These are phyloP conservation scores for Suhomyces bribrorum DNA, from an alignment of 1,139 yeast species.

Conservation along the genomic window DNA sequence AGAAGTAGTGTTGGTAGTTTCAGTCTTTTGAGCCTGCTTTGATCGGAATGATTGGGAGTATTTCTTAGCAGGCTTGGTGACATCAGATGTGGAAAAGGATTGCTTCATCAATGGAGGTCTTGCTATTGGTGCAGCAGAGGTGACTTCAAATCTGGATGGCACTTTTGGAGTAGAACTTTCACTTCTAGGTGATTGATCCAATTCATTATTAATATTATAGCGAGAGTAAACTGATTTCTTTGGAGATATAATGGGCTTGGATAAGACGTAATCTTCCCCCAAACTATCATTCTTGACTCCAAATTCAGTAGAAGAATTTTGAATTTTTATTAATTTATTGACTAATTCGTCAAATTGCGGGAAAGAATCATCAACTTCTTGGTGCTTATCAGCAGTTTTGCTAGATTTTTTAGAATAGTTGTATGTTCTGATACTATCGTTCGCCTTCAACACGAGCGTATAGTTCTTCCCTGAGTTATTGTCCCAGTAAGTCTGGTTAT, in stretches of 20 bases:
- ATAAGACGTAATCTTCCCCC: slow-evolving; percentile 5
- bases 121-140: slow-evolving; percentile 1
- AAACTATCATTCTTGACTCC: slow-evolving; percentile 10
- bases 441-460: slow-evolving; percentile 24
- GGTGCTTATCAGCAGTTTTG: neutral
- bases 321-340: slow-evolving; percentile 18
- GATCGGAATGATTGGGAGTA: slow-evolving; percentile 23
- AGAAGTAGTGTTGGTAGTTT: neutral
- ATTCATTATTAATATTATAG: slow-evolving; percentile 14
- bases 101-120: slow-evolving; percentile 28
- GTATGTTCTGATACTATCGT: slow-evolving; percentile 19
- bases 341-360: slow-evolving; percentile 32
- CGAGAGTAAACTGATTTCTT: slow-evolving; percentile 16
- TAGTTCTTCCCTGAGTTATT: slow-evolving; percentile 30
- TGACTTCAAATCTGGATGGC: slow-evolving; percentile 1
- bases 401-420: slow-evolving; percentile 13
- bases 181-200: slow-evolving; percentile 5
- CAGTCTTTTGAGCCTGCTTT: slow-evolving; percentile 12
- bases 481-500: slow-evolving; percentile 23
- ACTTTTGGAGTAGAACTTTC: slow-evolving; percentile 1
- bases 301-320: slow-evolving; percentile 12
- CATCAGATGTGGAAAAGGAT: slow-evolving; percentile 29
- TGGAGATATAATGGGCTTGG: slow-evolving; percentile 4
- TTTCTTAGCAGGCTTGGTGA: slow-evolving; percentile 18
- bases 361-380: slow-evolving; percentile 13